Base-by-base conservation (phyloP, 768 basidiomycete genomes). In the Boletus subparvulus region DNA sequence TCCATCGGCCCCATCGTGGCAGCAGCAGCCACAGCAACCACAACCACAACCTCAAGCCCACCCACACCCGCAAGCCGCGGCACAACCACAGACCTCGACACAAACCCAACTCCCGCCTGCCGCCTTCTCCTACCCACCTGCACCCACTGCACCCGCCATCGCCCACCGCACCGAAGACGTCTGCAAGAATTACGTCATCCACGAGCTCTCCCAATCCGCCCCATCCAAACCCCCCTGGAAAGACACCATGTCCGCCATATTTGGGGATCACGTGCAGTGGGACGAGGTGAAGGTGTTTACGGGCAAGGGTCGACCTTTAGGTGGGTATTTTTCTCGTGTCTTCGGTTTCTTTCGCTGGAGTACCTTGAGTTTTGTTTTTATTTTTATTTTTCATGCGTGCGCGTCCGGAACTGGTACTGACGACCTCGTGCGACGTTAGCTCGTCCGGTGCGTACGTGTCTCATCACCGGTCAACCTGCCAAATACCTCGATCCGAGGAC, bases 181-280 rank as follows among this genome's bases (percentile, higher is more conserved):
- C 1, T 72, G 81, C 7, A 88, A 83, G 65, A 90, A 86, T 64
- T 92, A 91, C 62, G 71, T 92, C 4, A 72, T 92, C 3, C 86
- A 91, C 64, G 87, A 90, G 61, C 48, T 70, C 3, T 75, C 73
- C 3, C 83, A 87, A 58, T 66, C 71, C 2, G 72, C 78, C 24
- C 75, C 74, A 6, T 70, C 72, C 1, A 70, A 83, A 55, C 86
- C 88, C 0, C 65, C 71, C 0, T 88, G 90, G 88, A 77, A 74
- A 46, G 83, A 87, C 32, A 92, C 88, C 12, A 90, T 94, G 87
- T 65, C 78, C 8, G 86, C 91, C 2, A 79, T 96, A 75, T 92
- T 98, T 63, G 94, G 95, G 2, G 78, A 88, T 49, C 88, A 95
- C 62, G 86, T 87, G 10, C 80, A 86, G 47, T 98, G 90, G 90